Conservation (phyloP, 352 stramenopile genomes). For the Salisapilia sapeloensis region DNA sequence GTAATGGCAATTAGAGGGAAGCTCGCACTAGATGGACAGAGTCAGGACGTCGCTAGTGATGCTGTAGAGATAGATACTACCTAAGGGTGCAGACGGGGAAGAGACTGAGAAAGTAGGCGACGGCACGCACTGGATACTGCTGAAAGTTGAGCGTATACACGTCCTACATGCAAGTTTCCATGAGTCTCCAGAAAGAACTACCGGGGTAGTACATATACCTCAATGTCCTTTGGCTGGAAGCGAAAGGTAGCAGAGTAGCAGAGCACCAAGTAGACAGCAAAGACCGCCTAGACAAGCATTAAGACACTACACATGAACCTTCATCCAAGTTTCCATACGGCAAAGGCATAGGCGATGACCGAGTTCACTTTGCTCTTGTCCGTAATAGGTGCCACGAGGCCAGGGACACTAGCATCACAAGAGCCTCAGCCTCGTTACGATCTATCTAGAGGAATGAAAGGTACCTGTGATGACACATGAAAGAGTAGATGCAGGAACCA, state of each 20-base stretch:
- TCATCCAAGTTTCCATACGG: slow-evolving; percentile 14
- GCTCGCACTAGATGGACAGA: slow-evolving; percentile 23
- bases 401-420: slow-evolving; percentile 28
- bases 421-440: not conserved
- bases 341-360: slow-evolving; percentile 45
- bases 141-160: slow-evolving; percentile 85
- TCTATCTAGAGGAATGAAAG: not conserved
- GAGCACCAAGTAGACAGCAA: slow-evolving; percentile 66
- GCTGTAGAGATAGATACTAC: slow-evolving; percentile 8
- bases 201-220: slow-evolving; percentile 17
- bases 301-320: no score
- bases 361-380: slow-evolving; percentile 60
- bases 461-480: slow-evolving; percentile 84
- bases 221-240: slow-evolving; percentile 58
- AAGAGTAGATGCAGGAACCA: slow-evolving; percentile 80
- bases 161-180: slow-evolving; percentile 19
- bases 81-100: slow-evolving; percentile 79
- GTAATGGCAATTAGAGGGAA: slow-evolving; percentile 81
- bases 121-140: slow-evolving; percentile 47
- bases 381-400: slow-evolving; percentile 63
- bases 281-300: slow-evolving; percentile 26
- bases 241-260: slow-evolving; percentile 64
- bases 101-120: slow-evolving; percentile 77
- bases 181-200: slow-evolving; percentile 1
- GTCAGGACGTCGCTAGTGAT: slow-evolving; percentile 1